A percentile compares a stretch with the other conserved stretches of the same genome.
These are phyloP conservation scores for Trichoderma oligosporum DNA, from an alignment of 2,329 filamentous ascomycete genomes.

Conservation along the genomic window DNA sequence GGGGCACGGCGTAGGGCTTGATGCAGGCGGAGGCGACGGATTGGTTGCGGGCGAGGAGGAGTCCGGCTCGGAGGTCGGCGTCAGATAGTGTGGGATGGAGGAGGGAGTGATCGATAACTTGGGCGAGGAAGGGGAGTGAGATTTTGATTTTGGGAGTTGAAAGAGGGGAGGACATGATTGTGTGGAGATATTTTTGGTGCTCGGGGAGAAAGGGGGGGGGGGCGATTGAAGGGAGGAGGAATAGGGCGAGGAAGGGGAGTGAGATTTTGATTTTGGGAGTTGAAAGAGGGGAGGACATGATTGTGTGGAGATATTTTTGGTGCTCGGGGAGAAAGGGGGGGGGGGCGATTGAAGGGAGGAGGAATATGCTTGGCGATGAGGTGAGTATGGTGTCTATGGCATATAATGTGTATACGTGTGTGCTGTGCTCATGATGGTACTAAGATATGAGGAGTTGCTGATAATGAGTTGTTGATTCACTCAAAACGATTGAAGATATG, in stretches of 20 bases:
- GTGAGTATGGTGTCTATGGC: too few species aligned
- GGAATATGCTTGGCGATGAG: too few species aligned
- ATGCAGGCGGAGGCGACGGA: conserved; percentile 55
- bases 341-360: background rate
- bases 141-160: conserved; percentile 32
- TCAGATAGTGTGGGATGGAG: conserved; percentile 61
- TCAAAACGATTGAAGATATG: background rate
- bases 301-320: background rate
- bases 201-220: background rate
- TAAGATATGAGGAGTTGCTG: too few species aligned
- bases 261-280: conserved; percentile 36
- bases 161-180: background rate
- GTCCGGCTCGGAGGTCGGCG: conserved; percentile 46
- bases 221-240: background rate
- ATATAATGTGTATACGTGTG: too few species aligned
- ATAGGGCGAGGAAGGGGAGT: conserved; percentile 44
- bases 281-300: background rate
- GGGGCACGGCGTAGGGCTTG: conserved; percentile 53
- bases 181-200: too few species aligned
- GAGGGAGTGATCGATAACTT: conserved; percentile 58
- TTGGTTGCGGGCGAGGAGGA: conserved; percentile 45
- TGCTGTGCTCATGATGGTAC: too few species aligned
- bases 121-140: conserved; percentile 46
- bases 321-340: background rate
- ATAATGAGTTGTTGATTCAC: too few species aligned